Evolutionary conservation across 1,284 basidiomycete genomes (phyloP).

Genomic region (Pseudozyma flocculosa): DNA sequence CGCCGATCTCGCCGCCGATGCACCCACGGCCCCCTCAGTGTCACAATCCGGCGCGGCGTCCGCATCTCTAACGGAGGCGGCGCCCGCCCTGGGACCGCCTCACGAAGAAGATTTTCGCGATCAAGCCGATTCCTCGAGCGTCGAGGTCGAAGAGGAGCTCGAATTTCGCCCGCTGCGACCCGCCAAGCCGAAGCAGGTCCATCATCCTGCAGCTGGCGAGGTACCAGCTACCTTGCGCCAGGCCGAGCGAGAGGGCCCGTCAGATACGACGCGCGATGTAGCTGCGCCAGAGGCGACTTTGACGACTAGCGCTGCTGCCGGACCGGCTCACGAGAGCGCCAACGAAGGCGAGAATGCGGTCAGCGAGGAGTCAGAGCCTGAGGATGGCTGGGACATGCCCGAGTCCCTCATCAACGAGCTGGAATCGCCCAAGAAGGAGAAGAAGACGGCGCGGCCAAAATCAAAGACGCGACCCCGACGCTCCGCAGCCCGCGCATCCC

Average conservation of each 20-base stretch:
- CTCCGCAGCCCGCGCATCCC: no score
- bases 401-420: neutral
- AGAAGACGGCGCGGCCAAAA: neutral
- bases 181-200: neutral
- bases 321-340: no score
- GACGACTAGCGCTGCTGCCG: neutral
- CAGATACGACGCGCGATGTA: no score
- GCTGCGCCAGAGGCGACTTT: no score
- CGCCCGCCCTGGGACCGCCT: no score
- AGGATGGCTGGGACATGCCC: neutral
- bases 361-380: constrained; percentile 1
- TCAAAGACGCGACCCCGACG: neutral
- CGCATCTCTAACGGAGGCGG: no score
- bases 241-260: no score
- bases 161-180: neutral
- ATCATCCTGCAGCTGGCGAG: neutral
- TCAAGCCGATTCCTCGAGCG: neutral
- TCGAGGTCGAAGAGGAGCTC: constrained; percentile 1
- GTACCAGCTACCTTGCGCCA: neutral
- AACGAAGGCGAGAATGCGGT: no score
- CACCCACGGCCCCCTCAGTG: no score
- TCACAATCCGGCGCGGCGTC: no score
- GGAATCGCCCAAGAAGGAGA: neutral
- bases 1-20: no score
- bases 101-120: no score